Conservation (phyloP, 129 eudicot species). For the Apium graveolens region DNA sequence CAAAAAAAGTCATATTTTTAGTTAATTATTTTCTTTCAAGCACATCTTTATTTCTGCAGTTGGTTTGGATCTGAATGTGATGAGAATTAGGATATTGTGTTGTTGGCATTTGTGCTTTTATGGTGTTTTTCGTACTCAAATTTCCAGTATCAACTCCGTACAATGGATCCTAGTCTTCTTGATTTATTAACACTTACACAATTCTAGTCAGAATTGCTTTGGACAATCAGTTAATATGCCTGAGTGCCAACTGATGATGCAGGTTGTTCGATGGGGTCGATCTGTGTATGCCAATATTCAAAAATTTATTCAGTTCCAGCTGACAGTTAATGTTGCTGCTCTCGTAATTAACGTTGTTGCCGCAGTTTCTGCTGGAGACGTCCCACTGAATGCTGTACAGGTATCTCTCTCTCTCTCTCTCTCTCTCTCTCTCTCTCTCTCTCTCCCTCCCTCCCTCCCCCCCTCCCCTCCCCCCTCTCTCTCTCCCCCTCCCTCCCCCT, state of each 20-base stretch:
- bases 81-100: neutral
- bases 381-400: slow-evolving; percentile 93
- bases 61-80: neutral
- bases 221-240: neutral
- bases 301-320: slow-evolving; percentile 88
- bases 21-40: no score
- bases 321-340: slow-evolving; percentile 86
- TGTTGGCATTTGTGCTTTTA: neutral
- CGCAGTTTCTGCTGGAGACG: slow-evolving; percentile 80
- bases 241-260: slow-evolving; percentile 10
- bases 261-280: slow-evolving; percentile 90
- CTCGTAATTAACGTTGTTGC: slow-evolving; percentile 82
- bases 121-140: neutral
- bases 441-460: slow-evolving; percentile 1
- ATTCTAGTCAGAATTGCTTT: neutral
- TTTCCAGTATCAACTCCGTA: neutral
- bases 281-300: slow-evolving; percentile 87
- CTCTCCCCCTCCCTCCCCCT: slow-evolving; percentile 4
- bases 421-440: neutral
- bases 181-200: neutral
- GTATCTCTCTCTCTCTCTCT: slow-evolving; percentile 25
- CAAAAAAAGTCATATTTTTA: no score
- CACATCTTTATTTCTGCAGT: neutral
- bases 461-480: neutral
- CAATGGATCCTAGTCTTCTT: neutral